Conservation (phyloP, 176 grass and related monocot genomes). For the Panicum miliaceum region DNA sequence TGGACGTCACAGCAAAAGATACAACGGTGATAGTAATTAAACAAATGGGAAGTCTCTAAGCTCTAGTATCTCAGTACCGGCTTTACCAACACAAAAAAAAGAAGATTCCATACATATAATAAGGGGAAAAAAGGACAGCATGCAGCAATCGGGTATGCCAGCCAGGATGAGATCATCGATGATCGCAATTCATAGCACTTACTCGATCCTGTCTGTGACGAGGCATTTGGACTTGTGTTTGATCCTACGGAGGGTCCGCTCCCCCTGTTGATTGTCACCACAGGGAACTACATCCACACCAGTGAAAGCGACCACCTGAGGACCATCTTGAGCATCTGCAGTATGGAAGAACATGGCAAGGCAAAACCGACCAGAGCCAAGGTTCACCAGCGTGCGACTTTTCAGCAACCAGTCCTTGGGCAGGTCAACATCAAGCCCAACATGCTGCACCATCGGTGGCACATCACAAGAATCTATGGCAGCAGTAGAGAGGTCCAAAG, state of each 20-base stretch:
- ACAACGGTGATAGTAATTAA: too few species aligned
- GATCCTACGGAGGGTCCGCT: not conserved
- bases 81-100: not conserved
- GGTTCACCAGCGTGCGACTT: not conserved
- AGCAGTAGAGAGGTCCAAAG: not conserved
- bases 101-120: not conserved
- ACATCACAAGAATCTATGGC: too few species aligned
- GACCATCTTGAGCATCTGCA: not conserved
- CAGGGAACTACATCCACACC: not conserved
- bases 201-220: not conserved
- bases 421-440: not conserved
- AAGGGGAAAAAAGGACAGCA: not conserved
- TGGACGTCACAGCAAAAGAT: too few species aligned
- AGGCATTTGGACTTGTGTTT: slow-evolving; percentile 21
- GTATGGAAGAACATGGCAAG: not conserved
- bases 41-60: too few species aligned
- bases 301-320: not conserved
- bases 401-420: not conserved
- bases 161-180: not conserved
- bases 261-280: not conserved
- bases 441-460: not conserved
- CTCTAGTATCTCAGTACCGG: not conserved
- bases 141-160: not conserved
- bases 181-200: not conserved
- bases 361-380: not conserved